Evolutionary conservation across 306 rosid species (phyloP).

Genomic region (Cicer bijugum): DNA sequence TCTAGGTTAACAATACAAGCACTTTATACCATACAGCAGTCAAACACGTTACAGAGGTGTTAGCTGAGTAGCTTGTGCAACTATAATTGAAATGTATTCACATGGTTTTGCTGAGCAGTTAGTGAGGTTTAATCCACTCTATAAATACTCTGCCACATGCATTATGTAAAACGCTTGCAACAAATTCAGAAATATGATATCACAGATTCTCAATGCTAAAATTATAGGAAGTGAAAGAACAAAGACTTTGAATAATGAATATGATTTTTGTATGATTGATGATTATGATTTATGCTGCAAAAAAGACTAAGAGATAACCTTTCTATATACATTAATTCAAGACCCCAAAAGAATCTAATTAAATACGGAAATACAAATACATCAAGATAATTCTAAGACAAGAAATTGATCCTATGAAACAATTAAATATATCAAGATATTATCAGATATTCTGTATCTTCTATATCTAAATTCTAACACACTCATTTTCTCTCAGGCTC

Average conservation of each 20-base stretch:
- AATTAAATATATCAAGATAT: neutral
- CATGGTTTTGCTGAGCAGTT: neutral
- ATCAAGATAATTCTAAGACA: neutral
- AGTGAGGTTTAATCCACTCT: neutral
- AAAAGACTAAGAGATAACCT: too few species aligned
- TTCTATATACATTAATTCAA: too few species aligned
- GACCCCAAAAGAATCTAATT: too few species aligned
- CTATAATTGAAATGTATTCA: neutral
- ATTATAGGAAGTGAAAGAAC: too few species aligned
- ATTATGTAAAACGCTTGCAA: neutral
- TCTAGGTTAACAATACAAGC: too few species aligned
- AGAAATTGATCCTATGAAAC: neutral
- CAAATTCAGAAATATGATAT: neutral
- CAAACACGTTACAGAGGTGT: neutral
- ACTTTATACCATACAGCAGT: too few species aligned
- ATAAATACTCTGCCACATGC: neutral
- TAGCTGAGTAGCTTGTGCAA: neutral
- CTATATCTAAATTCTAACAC: neutral
- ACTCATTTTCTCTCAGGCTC: neutral
- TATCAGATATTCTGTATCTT: neutral
- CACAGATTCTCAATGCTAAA: neutral
- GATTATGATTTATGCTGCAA: too few species aligned
- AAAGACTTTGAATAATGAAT: too few species aligned
- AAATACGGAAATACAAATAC: too few species aligned
- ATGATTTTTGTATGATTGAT: too few species aligned